Evolutionary conservation across 106 monocot genomes (phyloP).

Genomic region (Xerophyta viscosa): DNA sequence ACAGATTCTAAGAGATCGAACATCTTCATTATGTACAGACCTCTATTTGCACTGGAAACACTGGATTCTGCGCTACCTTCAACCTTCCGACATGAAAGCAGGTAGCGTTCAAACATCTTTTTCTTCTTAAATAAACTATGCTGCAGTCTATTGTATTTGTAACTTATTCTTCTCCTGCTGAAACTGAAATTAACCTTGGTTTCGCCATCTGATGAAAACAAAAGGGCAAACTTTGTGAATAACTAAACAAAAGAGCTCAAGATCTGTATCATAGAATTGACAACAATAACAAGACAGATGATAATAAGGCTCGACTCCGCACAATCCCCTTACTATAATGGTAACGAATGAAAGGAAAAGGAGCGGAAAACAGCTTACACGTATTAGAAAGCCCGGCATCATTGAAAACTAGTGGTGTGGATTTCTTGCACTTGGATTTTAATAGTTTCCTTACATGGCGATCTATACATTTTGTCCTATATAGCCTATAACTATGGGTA

Average conservation of each 20-base stretch:
- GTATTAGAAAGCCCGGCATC: conserved; percentile 23
- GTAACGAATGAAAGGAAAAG: too few species aligned
- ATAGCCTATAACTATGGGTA: conserved; percentile 18
- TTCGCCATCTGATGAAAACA: conserved; percentile 12
- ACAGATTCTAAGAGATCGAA: too few species aligned
- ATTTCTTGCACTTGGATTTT: conserved; percentile 48
- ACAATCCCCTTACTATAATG: too few species aligned
- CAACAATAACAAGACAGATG: neutral
- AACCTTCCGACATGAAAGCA: conserved; percentile 2
- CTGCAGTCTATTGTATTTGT: conserved; percentile 24
- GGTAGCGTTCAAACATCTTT: conserved; percentile 14
- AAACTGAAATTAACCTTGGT: conserved; percentile 13
- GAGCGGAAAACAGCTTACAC: conserved; percentile 15
- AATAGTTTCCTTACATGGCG: conserved; percentile 48
- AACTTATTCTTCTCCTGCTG: conserved; percentile 24
- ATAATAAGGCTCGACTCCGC: neutral
- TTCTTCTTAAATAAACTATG: conserved; percentile 24
- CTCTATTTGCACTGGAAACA: conserved; percentile 11
- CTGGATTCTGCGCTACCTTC: conserved; percentile 12
- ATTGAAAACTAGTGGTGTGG: conserved; percentile 19
- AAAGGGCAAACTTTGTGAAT: neutral
- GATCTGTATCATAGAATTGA: neutral
- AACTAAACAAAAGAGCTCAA: neutral
- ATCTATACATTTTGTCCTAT: conserved; percentile 30
- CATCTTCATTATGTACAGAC: neutral